phyloP scores from a whole-genome alignment of 176 grass and related monocot genomes.

The Musa acuminata region DNA sequence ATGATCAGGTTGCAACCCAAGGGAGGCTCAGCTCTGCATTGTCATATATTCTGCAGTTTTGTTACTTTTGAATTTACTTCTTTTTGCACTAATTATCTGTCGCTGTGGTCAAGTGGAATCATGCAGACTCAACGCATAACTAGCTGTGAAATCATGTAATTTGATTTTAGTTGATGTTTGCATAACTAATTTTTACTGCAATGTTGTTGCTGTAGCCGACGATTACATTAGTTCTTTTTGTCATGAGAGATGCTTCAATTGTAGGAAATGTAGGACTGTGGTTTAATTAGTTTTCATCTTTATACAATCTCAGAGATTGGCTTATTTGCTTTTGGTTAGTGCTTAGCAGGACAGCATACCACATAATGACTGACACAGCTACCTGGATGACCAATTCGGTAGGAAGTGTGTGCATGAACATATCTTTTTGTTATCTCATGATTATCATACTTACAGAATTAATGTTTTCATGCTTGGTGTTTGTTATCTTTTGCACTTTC shows the following conservation, averaged over 20 bases:
- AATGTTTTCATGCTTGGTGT: neutral
- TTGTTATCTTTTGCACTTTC: neutral
- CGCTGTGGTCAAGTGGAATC: neutral
- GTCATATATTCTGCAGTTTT: constrained; percentile 2
- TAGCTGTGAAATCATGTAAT: neutral
- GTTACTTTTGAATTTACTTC: neutral
- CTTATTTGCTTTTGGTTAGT: neutral
- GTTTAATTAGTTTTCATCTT: neutral
- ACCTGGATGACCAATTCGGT: too few relatives aligned
- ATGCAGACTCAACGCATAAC: neutral
- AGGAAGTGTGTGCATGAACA: too few relatives aligned
- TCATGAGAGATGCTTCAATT: neutral
- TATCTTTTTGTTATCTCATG: neutral
- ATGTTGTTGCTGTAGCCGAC: neutral
- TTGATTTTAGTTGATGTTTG: neutral
- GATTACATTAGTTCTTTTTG: neutral
- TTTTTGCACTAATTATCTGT: neutral
- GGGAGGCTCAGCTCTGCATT: neutral
- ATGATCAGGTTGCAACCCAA: neutral
- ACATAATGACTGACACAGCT: neutral
- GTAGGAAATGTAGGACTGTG: neutral
- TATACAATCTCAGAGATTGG: neutral
- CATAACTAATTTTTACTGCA: neutral
- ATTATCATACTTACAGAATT: neutral
- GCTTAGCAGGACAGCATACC: neutral